Evolutionary conservation across 2,329 filamentous ascomycete species (phyloP).

Genomic region (Ophiosphaerella herpotricha): DNA sequence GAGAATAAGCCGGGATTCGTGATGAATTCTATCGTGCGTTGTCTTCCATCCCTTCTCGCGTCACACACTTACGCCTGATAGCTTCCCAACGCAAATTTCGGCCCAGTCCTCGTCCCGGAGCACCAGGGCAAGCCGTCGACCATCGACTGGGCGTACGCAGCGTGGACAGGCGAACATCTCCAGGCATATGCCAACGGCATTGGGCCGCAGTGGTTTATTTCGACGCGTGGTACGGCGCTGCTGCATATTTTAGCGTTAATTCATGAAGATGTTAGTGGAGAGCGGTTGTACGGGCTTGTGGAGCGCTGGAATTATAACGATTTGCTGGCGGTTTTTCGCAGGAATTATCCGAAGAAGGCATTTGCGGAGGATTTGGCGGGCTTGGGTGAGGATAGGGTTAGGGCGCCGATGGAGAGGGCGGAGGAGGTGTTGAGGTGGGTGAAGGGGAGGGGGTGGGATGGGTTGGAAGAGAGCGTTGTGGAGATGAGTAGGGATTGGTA

Average conservation of each 20-base stretch:
- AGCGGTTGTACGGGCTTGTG: constrained; percentile 61
- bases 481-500: constrained; percentile 20
- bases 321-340: constrained; percentile 46
- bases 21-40: constrained; percentile 46
- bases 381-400: constrained; percentile 20
- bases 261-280: constrained; percentile 50
- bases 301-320: constrained; percentile 54
- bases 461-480: constrained; percentile 27
- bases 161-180: constrained; percentile 41
- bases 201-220: constrained; percentile 27
- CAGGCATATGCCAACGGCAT: constrained; percentile 18
- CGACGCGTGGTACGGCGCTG: constrained; percentile 44
- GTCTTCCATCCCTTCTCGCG: no score
- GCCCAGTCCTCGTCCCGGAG: constrained; percentile 41
- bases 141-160: constrained; percentile 27
- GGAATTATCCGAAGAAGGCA: constrained; percentile 46
- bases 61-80: constrained; percentile 5
- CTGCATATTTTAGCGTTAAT: constrained; percentile 60
- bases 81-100: constrained; percentile 45
- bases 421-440: constrained; percentile 34
- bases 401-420: constrained; percentile 25
- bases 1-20: constrained; percentile 52
- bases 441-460: constrained; percentile 34
- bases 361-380: constrained; percentile 34
- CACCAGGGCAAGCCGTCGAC: constrained; percentile 40